These are phyloP conservation scores for Alternaria panax DNA, from an alignment of 2,329 filamentous ascomycete species.

Conservation along the genomic window DNA sequence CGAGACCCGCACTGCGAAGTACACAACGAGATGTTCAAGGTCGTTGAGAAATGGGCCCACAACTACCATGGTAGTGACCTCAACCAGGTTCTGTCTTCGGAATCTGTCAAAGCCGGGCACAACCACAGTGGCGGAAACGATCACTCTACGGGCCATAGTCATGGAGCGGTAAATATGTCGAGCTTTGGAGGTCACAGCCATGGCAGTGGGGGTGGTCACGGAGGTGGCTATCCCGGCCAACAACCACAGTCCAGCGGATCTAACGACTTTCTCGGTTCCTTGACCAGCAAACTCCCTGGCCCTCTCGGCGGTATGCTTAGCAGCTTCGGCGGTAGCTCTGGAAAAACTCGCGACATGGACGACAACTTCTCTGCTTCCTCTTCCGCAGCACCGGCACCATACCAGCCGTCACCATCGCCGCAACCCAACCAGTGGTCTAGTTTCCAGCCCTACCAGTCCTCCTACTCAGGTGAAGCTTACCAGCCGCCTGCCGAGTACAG, in stretches of 20 bases:
- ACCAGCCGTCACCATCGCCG: conserved; percentile 34
- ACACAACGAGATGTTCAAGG: conserved; percentile 87
- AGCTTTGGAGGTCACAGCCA: conserved; percentile 32
- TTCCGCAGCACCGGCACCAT: conserved; percentile 16
- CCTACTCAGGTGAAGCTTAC: conserved; percentile 40
- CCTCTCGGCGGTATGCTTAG: conserved; percentile 25
- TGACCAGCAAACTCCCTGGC: conserved; percentile 29
- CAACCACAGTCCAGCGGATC: conserved; percentile 16
- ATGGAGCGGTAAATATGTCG: conserved; percentile 39
- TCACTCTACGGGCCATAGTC: conserved; percentile 41
- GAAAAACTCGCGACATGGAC: conserved; percentile 34
- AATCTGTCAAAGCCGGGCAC: conserved; percentile 81
- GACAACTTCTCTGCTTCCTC: conserved; percentile 25
- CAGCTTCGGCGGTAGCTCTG: conserved; percentile 29
- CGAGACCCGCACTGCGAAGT: conserved; percentile 79
- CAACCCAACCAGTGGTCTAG: conserved; percentile 38
- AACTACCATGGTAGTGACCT: conserved; percentile 72
- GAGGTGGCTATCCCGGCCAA: conserved; percentile 9
- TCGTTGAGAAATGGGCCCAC: conserved; percentile 81
- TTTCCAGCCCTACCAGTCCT: conserved; percentile 49
- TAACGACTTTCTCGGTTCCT: conserved; percentile 36
- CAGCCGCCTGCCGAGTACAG: conserved; percentile 39
- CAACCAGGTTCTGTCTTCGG: conserved; percentile 78
- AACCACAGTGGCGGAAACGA: conserved; percentile 67
- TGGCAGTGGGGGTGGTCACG: conserved; percentile 19